Base-by-base conservation (phyloP, 345 rosid genomes). In the Kernera saxatilis region DNA sequence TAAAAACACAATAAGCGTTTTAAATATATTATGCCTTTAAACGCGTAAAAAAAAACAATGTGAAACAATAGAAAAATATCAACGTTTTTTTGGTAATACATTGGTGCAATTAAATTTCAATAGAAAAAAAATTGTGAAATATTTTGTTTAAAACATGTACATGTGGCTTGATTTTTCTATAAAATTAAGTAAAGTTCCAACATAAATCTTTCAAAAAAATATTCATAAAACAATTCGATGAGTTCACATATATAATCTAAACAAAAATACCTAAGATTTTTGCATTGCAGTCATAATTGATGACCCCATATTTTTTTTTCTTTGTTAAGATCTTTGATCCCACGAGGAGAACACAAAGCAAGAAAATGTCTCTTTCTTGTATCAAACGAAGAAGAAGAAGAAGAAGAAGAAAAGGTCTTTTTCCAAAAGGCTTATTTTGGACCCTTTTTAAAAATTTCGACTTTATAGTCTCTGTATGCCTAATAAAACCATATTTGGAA, bases 401-500 rank as follows among this genome's bases (percentile, higher is more conserved):
- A 39, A 41, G 8, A 21, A 3, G 13, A 67, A 67, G 26, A 70
- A 41, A 64, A 3, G 3, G 35, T 64, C 17, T 25, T 12, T 74
- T 41, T 32, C 23, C 43, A 41, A 68, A 68, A 74, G 69, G 78
- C 69, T 43, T 32, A 67, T 49, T 67, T 74, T 73, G 68, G 61
- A 67, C 39, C 72, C 14, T 22, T 39, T 74, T 21, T 0, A 3
- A n/a, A 55, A 21, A n/a, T 2, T 7, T 49, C 15, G 51, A 50
- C 53, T 57, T 45, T 36, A 14, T 46, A 46, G 19, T 65, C 33
- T 64, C 25, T 57, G 11, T 11, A 12, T 21, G 49, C 33, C 36
- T 39, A 49, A 55, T 49, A 74, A 58, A 53, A 39, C 45, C 48
- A 67, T 73, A 50, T 41, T 41, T 26, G 63, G 49, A 51, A 40